Base-by-base conservation (phyloP, 176 grass and related monocot genomes). In the Tillandsia leiboldiana region DNA sequence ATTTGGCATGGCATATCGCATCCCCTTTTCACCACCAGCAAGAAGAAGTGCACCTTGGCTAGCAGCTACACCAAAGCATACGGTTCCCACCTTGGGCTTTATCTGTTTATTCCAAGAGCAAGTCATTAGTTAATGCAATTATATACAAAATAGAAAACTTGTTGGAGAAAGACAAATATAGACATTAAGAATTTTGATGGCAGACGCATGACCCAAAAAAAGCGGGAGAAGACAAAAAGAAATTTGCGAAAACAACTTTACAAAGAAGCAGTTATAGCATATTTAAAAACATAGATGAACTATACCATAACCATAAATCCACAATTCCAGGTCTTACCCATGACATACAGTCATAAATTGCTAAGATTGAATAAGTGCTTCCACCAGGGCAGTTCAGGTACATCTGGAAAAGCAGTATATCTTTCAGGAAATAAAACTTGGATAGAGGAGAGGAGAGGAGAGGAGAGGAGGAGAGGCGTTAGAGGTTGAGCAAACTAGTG, bases 1-100 rank as follows among this genome's bases (percentile, higher is more conserved):
- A 86, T 99, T 99, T 73, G 94, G 94, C 94, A 99, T 99, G 12
- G 86, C 81, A 79, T 97, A 97, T 14, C 89, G 84, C 89, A 97
- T 92, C 58, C 94, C 94, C 75, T 92, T 97, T 78, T 97, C 89
- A 74, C 94, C 94, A 13, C 89, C 94, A 33, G 94, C 89, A 73
- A 93, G 85, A 79, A 97, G 67, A 54, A 97, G 78, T 56, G 94
- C 86, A 52, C 79, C 89, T 81, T 92, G 89, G 75, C 94, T 93
- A 63, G 89, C 94, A 72, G 91, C 89, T 76, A 91, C 81, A 77
- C 94, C 93, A 66, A 97, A 97, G 76, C 84, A 75, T 56, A 97
- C 86, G 17, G 89, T 97, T 65, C 89, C 86, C 53, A 97, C 94
- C 76, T 89, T 93, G 22, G 94, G 94, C 71, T 92, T 90, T 77